Base-by-base conservation (phyloP, 352 stramenopile species). In the Phytopythium ostracodes region DNA sequence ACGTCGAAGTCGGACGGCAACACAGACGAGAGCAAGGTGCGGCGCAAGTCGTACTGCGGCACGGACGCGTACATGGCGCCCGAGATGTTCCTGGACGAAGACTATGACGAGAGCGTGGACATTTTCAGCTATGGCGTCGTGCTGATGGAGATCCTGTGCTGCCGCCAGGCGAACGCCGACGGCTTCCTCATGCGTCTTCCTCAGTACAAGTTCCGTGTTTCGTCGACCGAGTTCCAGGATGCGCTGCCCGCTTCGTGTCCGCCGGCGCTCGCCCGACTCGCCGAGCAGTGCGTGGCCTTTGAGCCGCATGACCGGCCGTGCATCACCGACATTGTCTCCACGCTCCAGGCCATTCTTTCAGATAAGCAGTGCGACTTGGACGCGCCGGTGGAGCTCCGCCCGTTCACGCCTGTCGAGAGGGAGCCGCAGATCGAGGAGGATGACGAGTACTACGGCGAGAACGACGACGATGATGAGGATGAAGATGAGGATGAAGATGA, bases 141-240 rank as follows among this genome's bases (percentile, higher is more conserved):
- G 64, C 71, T 95, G n/a, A 94, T 95, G 79, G 87, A 95, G 67
- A 75, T 94, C 56, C 59, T 94, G 27, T 95, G 87, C 71, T 92
- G 87, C 46, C 87, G 84, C 53, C 70, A 87, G 25, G 83, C 77
- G 47, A 95, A 92, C 69, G 67, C 81, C 2, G 83, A 95, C 59
- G 81, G 76, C 15, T 95, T 95, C 54, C 60, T 95, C 29, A 73
- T 86, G 84, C 87, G 87, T 40, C 67, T 94, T 15, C 87, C 87
- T n/a, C 82, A 92, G 64, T 75, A 77, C 66, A 95, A 95, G 62
- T 95, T 95, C 65, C 70, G 76, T 31, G 70, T 94, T 36, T 66
- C 71, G 43, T 22, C 68, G 35, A 58, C 81, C 15, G 81, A 95
- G 68, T 95, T 95, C 66, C 79, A 66, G 57, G 73, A 76, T 9